Evolutionary conservation across 139 green algal genomes (phyloP).

Genomic region (Coccomyxa sp.): DNA sequence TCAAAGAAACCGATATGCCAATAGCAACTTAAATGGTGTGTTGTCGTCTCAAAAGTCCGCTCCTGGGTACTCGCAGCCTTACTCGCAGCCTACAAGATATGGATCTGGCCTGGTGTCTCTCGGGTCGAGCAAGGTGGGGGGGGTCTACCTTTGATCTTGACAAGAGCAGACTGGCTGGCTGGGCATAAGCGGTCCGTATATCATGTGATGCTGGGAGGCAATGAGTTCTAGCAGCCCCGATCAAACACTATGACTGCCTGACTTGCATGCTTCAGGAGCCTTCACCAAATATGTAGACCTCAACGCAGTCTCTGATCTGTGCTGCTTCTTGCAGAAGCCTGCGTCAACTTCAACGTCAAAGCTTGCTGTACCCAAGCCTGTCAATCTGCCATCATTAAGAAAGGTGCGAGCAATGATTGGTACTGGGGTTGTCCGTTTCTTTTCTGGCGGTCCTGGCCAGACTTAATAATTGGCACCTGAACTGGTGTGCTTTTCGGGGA

Average conservation of each 20-base stretch:
- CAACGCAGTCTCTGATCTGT: conserved; percentile 7
- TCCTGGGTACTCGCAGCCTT: background rate
- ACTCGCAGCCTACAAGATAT: background rate
- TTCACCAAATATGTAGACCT: too few species aligned
- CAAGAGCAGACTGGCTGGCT: background rate
- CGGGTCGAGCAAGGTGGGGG: conserved; percentile 1
- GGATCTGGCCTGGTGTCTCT: conserved; percentile 6
- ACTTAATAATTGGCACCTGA: background rate
- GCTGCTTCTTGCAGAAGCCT: background rate
- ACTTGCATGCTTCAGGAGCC: too few species aligned
- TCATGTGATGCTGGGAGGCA: too few species aligned
- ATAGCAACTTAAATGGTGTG: conserved; percentile 6
- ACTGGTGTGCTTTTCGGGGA: background rate
- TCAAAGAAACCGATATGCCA: conserved; percentile 2
- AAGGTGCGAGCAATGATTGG: conserved; percentile 42
- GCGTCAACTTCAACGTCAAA: conserved; percentile 35
- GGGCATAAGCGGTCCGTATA: too few species aligned
- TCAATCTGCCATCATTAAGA: conserved; percentile 77
- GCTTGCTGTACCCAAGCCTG: conserved; percentile 70
- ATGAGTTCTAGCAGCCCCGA: too few species aligned
- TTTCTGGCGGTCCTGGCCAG: background rate
- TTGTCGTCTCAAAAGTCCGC: background rate
- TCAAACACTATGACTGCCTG: too few species aligned
- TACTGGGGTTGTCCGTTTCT: background rate
- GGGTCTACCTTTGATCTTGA: background rate